Evolutionary conservation across 2,329 filamentous ascomycete species (phyloP).

Genomic region (Eutypella sp.): DNA sequence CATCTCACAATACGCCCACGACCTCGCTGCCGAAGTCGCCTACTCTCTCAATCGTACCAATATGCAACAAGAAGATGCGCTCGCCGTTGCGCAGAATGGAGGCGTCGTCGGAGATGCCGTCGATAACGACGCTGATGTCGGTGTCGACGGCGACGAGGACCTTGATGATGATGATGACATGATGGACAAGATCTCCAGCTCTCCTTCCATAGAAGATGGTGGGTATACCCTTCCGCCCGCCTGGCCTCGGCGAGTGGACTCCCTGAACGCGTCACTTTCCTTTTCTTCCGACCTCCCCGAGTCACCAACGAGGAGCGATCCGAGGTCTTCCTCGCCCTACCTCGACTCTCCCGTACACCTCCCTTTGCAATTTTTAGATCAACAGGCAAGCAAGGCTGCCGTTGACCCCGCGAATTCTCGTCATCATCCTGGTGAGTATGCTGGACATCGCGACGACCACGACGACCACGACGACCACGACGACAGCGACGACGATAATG

Average conservation of each 20-base stretch:
- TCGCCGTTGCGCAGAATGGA: slow-evolving; percentile 59
- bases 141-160: slow-evolving; percentile 67
- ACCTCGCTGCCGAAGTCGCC: slow-evolving; percentile 36
- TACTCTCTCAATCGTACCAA: slow-evolving; percentile 35
- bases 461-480: slow-evolving; percentile 28
- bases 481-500: slow-evolving; percentile 30
- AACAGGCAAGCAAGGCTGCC: slow-evolving; percentile 31
- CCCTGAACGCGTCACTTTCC: slow-evolving; percentile 30
- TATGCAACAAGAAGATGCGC: slow-evolving; percentile 50
- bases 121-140: slow-evolving; percentile 58
- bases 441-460: slow-evolving; percentile 16
- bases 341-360: slow-evolving; percentile 31
- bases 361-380: slow-evolving; percentile 20
- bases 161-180: slow-evolving; percentile 87
- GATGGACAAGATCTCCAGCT: slow-evolving; percentile 98
- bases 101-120: slow-evolving; percentile 39
- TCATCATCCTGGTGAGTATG: slow-evolving; percentile 49
- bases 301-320: slow-evolving; percentile 27
- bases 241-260: slow-evolving; percentile 42
- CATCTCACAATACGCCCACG: slow-evolving; percentile 41
- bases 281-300: slow-evolving; percentile 23
- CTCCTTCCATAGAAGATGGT: slow-evolving; percentile 99
- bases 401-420: slow-evolving; percentile 25
- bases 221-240: slow-evolving; percentile 53
- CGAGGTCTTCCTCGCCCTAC: slow-evolving; percentile 39